A percentile compares a stretch with the other conserved stretches of the same genome.
Conservation (phyloP, 2,329 filamentous ascomycete genomes). For the Chaetomiaceae sp. region DNA sequence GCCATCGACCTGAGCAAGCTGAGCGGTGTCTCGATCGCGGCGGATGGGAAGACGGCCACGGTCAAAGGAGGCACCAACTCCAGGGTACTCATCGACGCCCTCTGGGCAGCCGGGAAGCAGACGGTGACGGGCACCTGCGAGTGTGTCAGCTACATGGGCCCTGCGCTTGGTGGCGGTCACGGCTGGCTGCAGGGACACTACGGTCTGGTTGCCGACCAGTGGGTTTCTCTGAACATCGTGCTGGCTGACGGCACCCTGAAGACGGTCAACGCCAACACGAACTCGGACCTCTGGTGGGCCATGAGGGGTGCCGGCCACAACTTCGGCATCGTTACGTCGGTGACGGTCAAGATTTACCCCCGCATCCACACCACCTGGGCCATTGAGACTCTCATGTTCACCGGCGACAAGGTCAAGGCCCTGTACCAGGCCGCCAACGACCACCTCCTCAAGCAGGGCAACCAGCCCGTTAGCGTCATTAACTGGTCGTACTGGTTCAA, state of each 20-base stretch:
- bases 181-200: constrained; percentile 50
- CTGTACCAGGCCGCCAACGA: constrained; percentile 40
- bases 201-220: constrained; percentile 50
- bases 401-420: constrained; percentile 41
- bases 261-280: constrained; percentile 34
- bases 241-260: constrained; percentile 43
- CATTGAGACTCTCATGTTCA: constrained; percentile 38
- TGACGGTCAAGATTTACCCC: constrained; percentile 39
- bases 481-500: constrained; percentile 48
- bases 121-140: constrained; percentile 50
- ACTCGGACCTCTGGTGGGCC: constrained; percentile 51
- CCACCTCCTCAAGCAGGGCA: constrained; percentile 31
- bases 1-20: constrained; percentile 45
- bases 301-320: constrained; percentile 54
- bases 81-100: constrained; percentile 41
- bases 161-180: constrained; percentile 43
- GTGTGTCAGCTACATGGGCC: constrained; percentile 39
- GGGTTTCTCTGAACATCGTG: constrained; percentile 47
- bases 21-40: constrained; percentile 37
- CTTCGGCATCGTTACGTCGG: constrained; percentile 51
- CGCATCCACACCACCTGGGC: constrained; percentile 33
- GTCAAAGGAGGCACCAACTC: constrained; percentile 45
- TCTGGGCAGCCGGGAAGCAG: constrained; percentile 49
- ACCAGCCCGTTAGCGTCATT: constrained; percentile 39
- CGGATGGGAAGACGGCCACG: constrained; percentile 41